These are phyloP conservation scores for Sabuloglossum arenarium DNA, from an alignment of 495 filamentous ascomycete species.

Conservation along the genomic window DNA sequence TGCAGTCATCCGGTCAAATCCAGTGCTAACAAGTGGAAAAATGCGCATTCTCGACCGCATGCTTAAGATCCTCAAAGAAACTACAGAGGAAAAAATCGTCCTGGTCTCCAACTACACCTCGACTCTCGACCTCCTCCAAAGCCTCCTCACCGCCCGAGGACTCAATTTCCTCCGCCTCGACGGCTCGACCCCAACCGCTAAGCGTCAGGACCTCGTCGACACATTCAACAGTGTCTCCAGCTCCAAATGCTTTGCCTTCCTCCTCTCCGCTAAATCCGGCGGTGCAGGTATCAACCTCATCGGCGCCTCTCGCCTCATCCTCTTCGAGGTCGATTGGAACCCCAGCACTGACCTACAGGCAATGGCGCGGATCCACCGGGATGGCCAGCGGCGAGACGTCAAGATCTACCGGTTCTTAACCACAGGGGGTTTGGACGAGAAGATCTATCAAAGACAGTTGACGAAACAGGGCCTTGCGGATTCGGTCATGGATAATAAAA, in stretches of 20 bases:
- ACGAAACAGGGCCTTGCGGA: constrained; percentile 54
- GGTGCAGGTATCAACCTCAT: constrained; percentile 61
- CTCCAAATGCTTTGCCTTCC: constrained; percentile 44
- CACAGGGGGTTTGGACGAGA: constrained; percentile 57
- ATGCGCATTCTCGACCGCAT: constrained; percentile 51
- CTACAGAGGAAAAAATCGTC: constrained; percentile 53
- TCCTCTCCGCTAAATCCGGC: constrained; percentile 61
- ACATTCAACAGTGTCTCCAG: constrained; percentile 45
- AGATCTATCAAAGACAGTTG: constrained; percentile 67
- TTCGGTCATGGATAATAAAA: constrained; percentile 43
- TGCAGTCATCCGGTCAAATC: constrained; percentile 32
- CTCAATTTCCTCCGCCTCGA: constrained; percentile 54
- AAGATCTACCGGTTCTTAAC: constrained; percentile 57
- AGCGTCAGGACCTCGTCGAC: constrained; percentile 56
- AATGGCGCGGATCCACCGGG: constrained; percentile 70
- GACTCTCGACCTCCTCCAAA: constrained; percentile 49
- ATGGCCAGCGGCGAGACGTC: constrained; percentile 51
- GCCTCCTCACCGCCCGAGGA: constrained; percentile 38
- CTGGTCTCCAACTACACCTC: constrained; percentile 69
- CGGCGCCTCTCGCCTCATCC: constrained; percentile 51
- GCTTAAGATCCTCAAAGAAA: constrained; percentile 36
- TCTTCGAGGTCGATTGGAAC: constrained; percentile 77
- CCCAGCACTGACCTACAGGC: constrained; percentile 63
- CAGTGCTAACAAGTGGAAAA: constrained; percentile 42
- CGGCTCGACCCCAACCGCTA: constrained; percentile 43